Evolutionary conservation across 2,329 filamentous ascomycete species (phyloP).

Genomic region (Emericellopsis cladophorae): DNA sequence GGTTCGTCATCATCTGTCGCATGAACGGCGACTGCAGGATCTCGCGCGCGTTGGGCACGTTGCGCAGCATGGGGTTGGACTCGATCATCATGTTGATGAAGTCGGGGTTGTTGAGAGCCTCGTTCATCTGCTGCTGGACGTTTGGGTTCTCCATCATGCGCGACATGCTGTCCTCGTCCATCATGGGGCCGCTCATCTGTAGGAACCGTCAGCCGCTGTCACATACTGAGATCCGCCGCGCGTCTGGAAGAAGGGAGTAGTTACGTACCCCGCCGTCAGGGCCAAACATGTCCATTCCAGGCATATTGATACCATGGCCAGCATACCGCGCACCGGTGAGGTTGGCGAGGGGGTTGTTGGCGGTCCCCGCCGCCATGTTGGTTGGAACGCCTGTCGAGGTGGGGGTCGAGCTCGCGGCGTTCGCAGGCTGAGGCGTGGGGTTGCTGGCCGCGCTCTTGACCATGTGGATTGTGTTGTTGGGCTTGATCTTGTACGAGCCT

Average conservation of each 20-base stretch:
- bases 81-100: conserved; percentile 93
- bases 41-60: conserved; percentile 64
- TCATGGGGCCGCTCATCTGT: conserved; percentile 73
- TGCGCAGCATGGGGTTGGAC: conserved; percentile 70
- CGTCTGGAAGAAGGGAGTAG: not conserved
- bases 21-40: conserved; percentile 83
- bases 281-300: conserved; percentile 79
- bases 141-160: conserved; percentile 82
- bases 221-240: not conserved
- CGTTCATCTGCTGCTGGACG: conserved; percentile 78
- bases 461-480: conserved; percentile 88
- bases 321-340: conserved; percentile 90
- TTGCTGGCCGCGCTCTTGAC: conserved; percentile 96
- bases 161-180: conserved; percentile 68
- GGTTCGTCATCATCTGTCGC: conserved; percentile 86
- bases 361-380: conserved; percentile 72
- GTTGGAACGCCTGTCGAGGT: conserved; percentile 40
- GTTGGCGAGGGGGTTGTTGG: conserved; percentile 80
- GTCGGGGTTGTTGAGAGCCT: conserved; percentile 88
- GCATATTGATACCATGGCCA: conserved; percentile 71
- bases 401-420: conserved; percentile 26
- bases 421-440: conserved; percentile 26
- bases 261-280: conserved; percentile 80
- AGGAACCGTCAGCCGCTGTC: conserved; percentile 6
- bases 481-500: conserved; percentile 83